A percentile compares a stretch with the other conserved stretches of the same genome.
Conservation (phyloP, 2,329 filamentous ascomycete genomes). For the Beauveria sp. region DNA sequence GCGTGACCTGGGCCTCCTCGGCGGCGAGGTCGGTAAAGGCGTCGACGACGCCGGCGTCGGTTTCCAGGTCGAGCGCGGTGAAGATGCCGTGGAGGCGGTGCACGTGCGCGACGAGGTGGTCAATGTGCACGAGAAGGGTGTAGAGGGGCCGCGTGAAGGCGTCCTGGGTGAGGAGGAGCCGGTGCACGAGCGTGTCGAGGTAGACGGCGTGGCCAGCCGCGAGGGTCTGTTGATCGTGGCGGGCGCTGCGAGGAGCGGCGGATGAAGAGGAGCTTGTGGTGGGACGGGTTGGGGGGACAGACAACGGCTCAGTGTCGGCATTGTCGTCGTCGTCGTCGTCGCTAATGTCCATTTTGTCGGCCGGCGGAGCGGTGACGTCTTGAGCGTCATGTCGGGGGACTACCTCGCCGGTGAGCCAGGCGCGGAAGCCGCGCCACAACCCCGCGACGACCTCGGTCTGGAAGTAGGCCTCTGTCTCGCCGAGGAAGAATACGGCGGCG, state of each 20-base stretch:
- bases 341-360: not conserved
- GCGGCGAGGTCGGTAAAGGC: slow-evolving; percentile 61
- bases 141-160: slow-evolving; percentile 60
- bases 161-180: slow-evolving; percentile 57
- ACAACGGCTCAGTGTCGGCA: no score
- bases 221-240: slow-evolving; percentile 76
- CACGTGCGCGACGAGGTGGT: slow-evolving; percentile 72
- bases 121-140: slow-evolving; percentile 63
- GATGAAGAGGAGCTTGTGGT: slow-evolving; percentile 14
- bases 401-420: slow-evolving; percentile 56
- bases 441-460: slow-evolving; percentile 81
- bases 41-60: slow-evolving; percentile 74
- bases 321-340: not conserved
- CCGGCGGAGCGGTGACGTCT: not conserved
- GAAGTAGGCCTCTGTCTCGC: slow-evolving; percentile 79
- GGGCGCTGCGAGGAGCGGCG: not conserved
- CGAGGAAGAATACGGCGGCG: slow-evolving; percentile 80
- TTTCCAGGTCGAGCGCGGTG: slow-evolving; percentile 70
- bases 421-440: slow-evolving; percentile 71
- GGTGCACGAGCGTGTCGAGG: slow-evolving; percentile 58
- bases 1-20: slow-evolving; percentile 63
- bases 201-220: slow-evolving; percentile 73
- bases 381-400: not conserved
- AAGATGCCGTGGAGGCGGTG: slow-evolving; percentile 70
- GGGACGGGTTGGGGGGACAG: slow-evolving; percentile 15